phyloP scores from a whole-genome alignment of 768 basidiomycete genomes.

The Phlegmacium glaucopus region DNA sequence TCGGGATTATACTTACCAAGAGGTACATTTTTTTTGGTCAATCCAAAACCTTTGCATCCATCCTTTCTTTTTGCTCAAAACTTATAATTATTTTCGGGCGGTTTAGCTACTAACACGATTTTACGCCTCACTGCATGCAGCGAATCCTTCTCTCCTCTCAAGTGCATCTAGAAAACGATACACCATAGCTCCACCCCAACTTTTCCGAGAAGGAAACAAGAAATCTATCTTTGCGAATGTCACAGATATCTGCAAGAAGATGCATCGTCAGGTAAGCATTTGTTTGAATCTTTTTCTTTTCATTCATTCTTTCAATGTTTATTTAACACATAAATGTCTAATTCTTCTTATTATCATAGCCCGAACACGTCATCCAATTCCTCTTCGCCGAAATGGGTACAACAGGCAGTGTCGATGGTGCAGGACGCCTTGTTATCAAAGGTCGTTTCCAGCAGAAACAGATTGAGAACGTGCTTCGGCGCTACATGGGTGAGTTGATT shows the following conservation, averaged over 20 bases:
- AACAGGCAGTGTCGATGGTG: constrained; percentile 91
- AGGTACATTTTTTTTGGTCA: constrained; percentile 46
- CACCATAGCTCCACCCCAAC: constrained; percentile 94
- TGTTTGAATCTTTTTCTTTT: not conserved
- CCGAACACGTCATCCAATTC: constrained; percentile 97
- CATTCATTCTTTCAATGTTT: not conserved
- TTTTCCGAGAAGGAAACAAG: constrained; percentile 95
- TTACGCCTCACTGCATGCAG: constrained; percentile 86
- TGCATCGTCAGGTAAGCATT: constrained; percentile 74
- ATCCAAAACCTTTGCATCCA: too few relatives aligned
- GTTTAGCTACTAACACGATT: constrained; percentile 86
- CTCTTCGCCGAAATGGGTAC: constrained; percentile 99
- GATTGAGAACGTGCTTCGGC: constrained; percentile 92
- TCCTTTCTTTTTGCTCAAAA: not conserved
- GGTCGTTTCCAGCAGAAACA: constrained; percentile 99
- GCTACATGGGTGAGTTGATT: constrained; percentile 81
- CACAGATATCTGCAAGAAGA: constrained; percentile 95
- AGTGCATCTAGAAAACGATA: constrained; percentile 88
- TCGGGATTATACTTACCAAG: constrained; percentile 93
- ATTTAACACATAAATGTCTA: not conserved
- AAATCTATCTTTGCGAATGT: constrained; percentile 97
- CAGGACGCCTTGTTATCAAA: constrained; percentile 90
- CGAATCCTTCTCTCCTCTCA: constrained; percentile 86
- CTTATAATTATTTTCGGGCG: not conserved
- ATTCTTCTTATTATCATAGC: constrained; percentile 36